Evolutionary conservation across 805 yeast genomes (phyloP).

Genomic region (Tetrapisispora pingtungensis): DNA sequence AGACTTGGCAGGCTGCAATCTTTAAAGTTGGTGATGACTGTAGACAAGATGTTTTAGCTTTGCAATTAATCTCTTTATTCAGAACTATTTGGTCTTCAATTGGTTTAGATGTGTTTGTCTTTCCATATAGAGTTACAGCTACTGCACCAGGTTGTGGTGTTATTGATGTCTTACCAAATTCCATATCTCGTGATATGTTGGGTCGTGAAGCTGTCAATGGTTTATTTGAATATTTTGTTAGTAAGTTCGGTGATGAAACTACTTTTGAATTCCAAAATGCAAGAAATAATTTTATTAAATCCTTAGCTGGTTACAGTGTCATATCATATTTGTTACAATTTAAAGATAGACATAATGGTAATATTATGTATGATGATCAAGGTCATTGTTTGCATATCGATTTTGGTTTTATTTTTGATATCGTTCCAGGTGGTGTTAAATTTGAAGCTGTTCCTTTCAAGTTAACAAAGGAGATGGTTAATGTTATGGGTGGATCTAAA

Average conservation of each 20-base stretch:
- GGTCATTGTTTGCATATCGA: conserved; percentile 96
- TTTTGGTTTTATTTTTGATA: conserved; percentile 97
- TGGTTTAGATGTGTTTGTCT: conserved; percentile 85
- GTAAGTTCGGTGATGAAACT: conserved; percentile 91
- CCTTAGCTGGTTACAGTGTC: conserved; percentile 89
- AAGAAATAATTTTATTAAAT: conserved; percentile 82
- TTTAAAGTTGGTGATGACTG: conserved; percentile 99
- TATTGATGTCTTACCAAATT: conserved; percentile 92
- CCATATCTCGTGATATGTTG: conserved; percentile 93
- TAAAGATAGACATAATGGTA: conserved; percentile 97
- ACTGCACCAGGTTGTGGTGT: conserved; percentile 99
- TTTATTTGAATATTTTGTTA: conserved; percentile 78
- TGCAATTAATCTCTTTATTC: conserved; percentile 86
- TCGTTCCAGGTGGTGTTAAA: conserved; percentile 97
- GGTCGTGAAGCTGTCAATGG: conserved; percentile 99
- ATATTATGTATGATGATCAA: conserved; percentile 88
- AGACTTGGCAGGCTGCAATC: conserved; percentile 87
- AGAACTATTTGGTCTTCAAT: conserved; percentile 80
- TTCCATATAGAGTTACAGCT: conserved; percentile 92
- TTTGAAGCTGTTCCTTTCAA: conserved; percentile 98
- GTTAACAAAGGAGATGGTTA: conserved; percentile 90
- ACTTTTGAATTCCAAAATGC: conserved; percentile 86
- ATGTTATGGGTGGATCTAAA: conserved; percentile 86
- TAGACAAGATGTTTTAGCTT: conserved; percentile 90
- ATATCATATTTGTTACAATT: conserved; percentile 85